phyloP scores from a whole-genome alignment of 192 early-diverging fungal genomes.

The Entophlyctis helioformis region DNA sequence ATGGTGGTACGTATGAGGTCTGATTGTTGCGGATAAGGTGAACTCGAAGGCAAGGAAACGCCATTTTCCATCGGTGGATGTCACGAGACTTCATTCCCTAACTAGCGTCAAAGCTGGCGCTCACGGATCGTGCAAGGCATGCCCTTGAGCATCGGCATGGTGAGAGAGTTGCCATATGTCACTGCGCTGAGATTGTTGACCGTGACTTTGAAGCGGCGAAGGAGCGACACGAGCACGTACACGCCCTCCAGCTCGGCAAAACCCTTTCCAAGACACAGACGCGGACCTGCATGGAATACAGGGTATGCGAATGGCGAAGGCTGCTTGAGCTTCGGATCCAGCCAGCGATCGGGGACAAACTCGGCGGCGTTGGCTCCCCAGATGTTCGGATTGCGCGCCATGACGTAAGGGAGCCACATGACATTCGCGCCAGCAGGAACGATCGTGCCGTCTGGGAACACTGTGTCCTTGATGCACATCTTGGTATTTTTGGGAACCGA shows the following conservation, averaged over 20 bases:
- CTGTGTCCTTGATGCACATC: conserved; percentile 36
- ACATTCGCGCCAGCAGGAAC: conserved; percentile 38
- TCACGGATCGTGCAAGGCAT: too few species aligned
- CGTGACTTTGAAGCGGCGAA: conserved; percentile 13
- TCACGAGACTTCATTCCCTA: too few species aligned
- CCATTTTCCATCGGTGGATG: too few species aligned
- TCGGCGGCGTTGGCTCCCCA: conserved; percentile 56
- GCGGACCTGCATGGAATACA: conserved; percentile 23
- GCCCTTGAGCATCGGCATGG: conserved; percentile 12
- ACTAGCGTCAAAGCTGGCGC: too few species aligned
- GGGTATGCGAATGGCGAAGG: conserved; percentile 24
- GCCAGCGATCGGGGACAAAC: conserved; percentile 57
- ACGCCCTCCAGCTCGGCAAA: conserved; percentile 27
- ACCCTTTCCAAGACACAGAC: conserved; percentile 23
- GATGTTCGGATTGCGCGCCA: conserved; percentile 34
- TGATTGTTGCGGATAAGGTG: too few species aligned
- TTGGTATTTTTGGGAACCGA: conserved; percentile 50
- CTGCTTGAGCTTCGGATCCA: conserved; percentile 21
- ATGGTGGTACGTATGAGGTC: too few species aligned
- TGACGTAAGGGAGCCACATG: conserved; percentile 27
- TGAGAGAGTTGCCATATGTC: conserved; percentile 5
- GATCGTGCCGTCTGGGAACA: conserved; percentile 45
- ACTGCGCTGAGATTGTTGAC: conserved; percentile 5
- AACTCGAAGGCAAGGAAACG: too few species aligned
- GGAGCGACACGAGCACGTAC: conserved; percentile 11